Evolutionary conservation across 106 monocot species (phyloP), one percentile per base, ranked within the genome.

Genomic region (Cymbidium sinense): DNA sequence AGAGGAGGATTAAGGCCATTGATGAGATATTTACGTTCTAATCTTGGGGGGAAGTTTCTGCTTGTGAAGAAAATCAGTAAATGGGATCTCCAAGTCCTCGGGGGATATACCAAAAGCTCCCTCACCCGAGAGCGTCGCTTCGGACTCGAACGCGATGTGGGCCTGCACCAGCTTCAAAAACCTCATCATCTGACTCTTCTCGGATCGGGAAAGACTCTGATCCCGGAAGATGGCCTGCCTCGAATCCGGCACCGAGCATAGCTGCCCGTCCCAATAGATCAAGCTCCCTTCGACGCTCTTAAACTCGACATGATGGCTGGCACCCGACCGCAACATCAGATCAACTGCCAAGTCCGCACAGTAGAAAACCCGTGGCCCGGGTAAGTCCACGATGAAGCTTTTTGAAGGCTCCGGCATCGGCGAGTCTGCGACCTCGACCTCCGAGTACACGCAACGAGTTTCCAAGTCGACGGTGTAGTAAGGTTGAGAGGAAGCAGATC

Each of bases 201-300:
- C 99, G n/a, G 64, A 84, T 44, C 93, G 78, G 5, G 83, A 83
- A 17, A 99, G 77, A 44, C 76, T 91, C 83, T 65, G 81, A 43
- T 99, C 99, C 78, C 75, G 87, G 54, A 99, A 99, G 64, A 99
- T 89, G 21, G 85, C 89, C 81, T 93, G 87, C 86, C 95, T 82
- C 72, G 99, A 99, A 75, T 95, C 93, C 33, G 95, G 99, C 67
- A 99, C 99, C 5, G 79, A 30, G 54, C 73, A 83, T 4, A 95
- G 55, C 76, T 64, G 74, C 36, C 95, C 95, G 9, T 99, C 95
- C 87, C 83, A 87, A 67, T 87, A 99, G 10, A 99, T 70, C 37
- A 99, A 73, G 70, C 79, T 89, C 64, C 54, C 80, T 13, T 95
- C 92, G 11, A 95, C 80, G 83, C 92, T 93, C 88, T 95, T 99